A percentile compares a stretch with the other conserved stretches of the same genome.
These are phyloP conservation scores for Hymenoscyphus albidus DNA, from an alignment of 2,329 filamentous ascomycete genomes.

Conservation along the genomic window DNA sequence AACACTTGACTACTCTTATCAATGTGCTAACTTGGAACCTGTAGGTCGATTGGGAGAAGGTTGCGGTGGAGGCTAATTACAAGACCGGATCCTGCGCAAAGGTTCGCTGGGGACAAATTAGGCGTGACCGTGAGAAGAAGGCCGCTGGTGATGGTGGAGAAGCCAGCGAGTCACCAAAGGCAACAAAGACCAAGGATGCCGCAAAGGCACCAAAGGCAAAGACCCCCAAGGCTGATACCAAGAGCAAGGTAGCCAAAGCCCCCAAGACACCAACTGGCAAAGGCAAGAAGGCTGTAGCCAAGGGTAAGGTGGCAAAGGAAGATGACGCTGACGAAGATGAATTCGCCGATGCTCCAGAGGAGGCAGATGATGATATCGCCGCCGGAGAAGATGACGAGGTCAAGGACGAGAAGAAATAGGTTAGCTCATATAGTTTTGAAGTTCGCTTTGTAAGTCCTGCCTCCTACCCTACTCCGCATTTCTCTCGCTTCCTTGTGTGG, in stretches of 20 bases:
- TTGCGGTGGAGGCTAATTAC: conserved; percentile 42
- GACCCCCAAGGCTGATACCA: background rate
- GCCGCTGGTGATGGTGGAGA: conserved; percentile 30
- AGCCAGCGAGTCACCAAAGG: background rate
- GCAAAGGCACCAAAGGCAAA: conserved; percentile 5
- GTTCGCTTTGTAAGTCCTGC: background rate
- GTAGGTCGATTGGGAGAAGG: conserved; percentile 43
- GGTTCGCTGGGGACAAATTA: conserved; percentile 49
- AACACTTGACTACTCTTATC: background rate
- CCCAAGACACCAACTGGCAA: background rate
- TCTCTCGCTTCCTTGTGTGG: background rate
- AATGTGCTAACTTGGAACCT: background rate
- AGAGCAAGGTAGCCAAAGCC: background rate
- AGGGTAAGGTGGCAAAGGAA: background rate
- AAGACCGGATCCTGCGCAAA: conserved; percentile 45
- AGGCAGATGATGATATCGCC: background rate
- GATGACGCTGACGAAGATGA: background rate
- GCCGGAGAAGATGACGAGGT: background rate
- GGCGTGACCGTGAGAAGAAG: conserved; percentile 36
- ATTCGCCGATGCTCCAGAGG: background rate
- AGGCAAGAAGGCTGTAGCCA: conserved; percentile 9
- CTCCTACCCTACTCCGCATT: background rate
- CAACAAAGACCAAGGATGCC: background rate
- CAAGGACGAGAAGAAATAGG: background rate
- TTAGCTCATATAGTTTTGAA: background rate